Evolutionary conservation across 495 filamentous ascomycete species (phyloP).

Genomic region (Chaetomium cochliodes): DNA sequence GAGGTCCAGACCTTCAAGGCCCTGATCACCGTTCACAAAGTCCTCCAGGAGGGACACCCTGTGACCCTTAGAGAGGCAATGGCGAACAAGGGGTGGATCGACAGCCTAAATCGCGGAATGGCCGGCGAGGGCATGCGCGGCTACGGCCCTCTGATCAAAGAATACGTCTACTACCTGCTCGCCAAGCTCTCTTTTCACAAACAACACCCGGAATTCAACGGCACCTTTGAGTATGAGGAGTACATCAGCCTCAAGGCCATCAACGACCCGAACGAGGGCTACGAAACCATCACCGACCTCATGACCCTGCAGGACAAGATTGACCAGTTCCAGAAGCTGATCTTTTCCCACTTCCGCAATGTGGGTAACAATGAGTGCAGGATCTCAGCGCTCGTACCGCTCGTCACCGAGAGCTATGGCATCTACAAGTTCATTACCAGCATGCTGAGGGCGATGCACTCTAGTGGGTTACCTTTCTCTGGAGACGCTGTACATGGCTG

Average conservation of each 20-base stretch:
- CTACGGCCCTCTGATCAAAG: slow-evolving; percentile 86
- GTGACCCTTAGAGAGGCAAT: slow-evolving; percentile 84
- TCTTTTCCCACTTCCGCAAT: slow-evolving; percentile 91
- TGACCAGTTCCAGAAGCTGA: slow-evolving; percentile 94
- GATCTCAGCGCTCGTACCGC: slow-evolving; percentile 86
- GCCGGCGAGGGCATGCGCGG: slow-evolving; percentile 84
- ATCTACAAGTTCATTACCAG: slow-evolving; percentile 96
- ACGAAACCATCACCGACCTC: slow-evolving; percentile 93
- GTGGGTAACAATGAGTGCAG: slow-evolving; percentile 93
- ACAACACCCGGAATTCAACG: slow-evolving; percentile 97
- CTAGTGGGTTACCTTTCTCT: slow-evolving; percentile 58
- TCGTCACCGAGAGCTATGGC: slow-evolving; percentile 97
- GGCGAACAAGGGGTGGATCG: slow-evolving; percentile 84
- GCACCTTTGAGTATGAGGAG: slow-evolving; percentile 98
- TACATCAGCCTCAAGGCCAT: slow-evolving; percentile 97
- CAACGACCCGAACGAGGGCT: slow-evolving; percentile 98
- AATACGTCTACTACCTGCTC: slow-evolving; percentile 92
- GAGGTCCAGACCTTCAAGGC: slow-evolving; percentile 94
- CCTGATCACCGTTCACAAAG: slow-evolving; percentile 90
- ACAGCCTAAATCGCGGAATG: slow-evolving; percentile 84
- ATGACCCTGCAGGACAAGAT: slow-evolving; percentile 98
- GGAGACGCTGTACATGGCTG: slow-evolving; percentile 26
- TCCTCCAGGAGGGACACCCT: slow-evolving; percentile 94
- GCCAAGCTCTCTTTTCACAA: slow-evolving; percentile 92
- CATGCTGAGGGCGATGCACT: slow-evolving; percentile 96